phyloP scores from a whole-genome alignment of 164 flowering plant genomes.

The Umbellularia californica region DNA sequence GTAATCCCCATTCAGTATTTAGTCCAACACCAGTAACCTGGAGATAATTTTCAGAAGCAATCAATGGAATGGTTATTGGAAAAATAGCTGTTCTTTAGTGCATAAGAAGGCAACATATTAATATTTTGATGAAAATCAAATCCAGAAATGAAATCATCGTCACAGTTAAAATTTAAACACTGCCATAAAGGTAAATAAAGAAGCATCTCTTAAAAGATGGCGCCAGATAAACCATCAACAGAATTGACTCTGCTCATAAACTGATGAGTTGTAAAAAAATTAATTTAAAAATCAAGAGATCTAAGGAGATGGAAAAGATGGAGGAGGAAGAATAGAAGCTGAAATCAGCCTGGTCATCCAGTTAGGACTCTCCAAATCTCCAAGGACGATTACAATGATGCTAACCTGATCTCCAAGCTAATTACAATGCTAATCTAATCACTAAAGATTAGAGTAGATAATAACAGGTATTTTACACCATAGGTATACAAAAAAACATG shows the following conservation, averaged over 20 bases:
- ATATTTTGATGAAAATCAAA: background rate
- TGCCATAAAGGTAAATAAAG: too few relatives aligned
- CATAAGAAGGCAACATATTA: background rate
- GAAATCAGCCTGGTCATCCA: background rate
- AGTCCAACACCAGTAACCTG: slow-evolving; percentile 93
- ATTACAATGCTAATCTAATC: too few relatives aligned
- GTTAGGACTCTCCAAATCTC: too few relatives aligned
- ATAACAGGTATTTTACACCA: too few relatives aligned
- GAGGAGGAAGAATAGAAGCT: background rate
- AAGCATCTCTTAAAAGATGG: background rate
- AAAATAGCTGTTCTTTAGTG: too few relatives aligned
- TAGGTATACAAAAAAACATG: too few relatives aligned
- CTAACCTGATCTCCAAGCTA: too few relatives aligned
- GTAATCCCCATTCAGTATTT: slow-evolving; percentile 97
- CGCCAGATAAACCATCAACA: background rate
- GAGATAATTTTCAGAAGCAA: background rate
- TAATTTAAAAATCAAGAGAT: too few relatives aligned
- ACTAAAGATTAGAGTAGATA: too few relatives aligned
- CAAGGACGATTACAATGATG: too few relatives aligned
- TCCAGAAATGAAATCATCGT: background rate
- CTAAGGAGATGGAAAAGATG: background rate
- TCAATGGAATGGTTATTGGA: background rate
- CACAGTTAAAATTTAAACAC: background rate
- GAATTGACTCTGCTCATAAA: background rate
- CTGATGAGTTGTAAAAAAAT: too few relatives aligned